Base-by-base conservation (phyloP, 2,329 filamentous ascomycete genomes). In the Aureobasidium pullulans region DNA sequence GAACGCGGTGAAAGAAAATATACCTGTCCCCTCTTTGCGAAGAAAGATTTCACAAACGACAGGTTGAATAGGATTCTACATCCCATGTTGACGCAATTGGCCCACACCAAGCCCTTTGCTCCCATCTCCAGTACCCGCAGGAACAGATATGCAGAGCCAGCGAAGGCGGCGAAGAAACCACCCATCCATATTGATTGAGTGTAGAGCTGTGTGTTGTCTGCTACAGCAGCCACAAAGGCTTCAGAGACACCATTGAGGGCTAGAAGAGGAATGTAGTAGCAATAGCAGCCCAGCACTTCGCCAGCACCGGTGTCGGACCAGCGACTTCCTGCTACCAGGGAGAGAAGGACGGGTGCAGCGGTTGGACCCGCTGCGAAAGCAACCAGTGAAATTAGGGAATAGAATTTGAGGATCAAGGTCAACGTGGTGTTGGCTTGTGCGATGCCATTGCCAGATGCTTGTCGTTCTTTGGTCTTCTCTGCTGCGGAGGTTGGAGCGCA, bases 221-320 rank as follows among this genome's bases (percentile, higher is more conserved):
- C 92, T 1, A 95, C 89, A 2, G 90, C 90, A 0, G 92, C 87
- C 15, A 97, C 92, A 67, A 99, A 97, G 0, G 91, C 90, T 74
- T 99, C 94, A 1, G 88, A 84, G 23, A 97, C 84, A 54, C 94
- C 94, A 69, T 99, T 99, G 66, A 96, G 76, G 3, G 93, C 94
- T 4, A 97, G 81, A 29, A 97, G 84, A 0, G 94, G 94, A 61
- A 99, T 89, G 75, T 96, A 97, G 72, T 90, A 91, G 75, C 90
- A 92, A 73, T 96, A 99, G 0, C 81, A 81, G 0, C 86, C 84
- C 6, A 99, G 80, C 3, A 94, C 86, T 8, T 80, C 73, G 6
- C 86, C 86, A 0, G 92, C 90, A 44, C 87, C 87, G 0, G 87
- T 85, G 3, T 78, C 79, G 0, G 84, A 79, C 94, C 94, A 99